Base-by-base conservation (phyloP, 345 rosid species). In the Euphorbia lathyris region DNA sequence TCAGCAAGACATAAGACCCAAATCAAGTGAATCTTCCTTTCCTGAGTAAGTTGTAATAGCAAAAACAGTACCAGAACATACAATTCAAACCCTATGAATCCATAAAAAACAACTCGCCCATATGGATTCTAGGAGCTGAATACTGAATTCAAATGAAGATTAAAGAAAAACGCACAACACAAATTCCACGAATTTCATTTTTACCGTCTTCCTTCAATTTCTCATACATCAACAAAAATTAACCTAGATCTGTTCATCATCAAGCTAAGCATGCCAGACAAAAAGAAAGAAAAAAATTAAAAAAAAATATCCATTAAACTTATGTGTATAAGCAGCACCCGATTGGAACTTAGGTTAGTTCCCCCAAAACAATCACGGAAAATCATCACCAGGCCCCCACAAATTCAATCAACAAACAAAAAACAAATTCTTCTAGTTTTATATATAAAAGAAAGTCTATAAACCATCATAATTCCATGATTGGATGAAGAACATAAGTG, bases 161-260 rank as follows among this genome's bases (percentile, higher is more conserved):
- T 40, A 9, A 26, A 38, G 6, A 34, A 0, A 1, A 32, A 14
- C 42, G 19, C 59, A 60, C 29, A 45, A 47, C 26, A 40, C 14
- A 58, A 48, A n/a, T 3, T 19, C 3, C n/a, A 11, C 25, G n/a
- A 59, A 16, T 25, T 62, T 57, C 9, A 23, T 7, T 43, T 45
- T 25, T 67, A 26, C 58, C 22, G 40, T n/a, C 42, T 9, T 59
- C 56, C 56, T 57, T 22, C n/a, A 13, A 27, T 23, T 67, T 58
- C 56, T 66, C 52, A 66, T 40, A 43, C 1, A 61, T 19, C 55
- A 76, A 72, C 53, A 45, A 72, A 68, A 23, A 67, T 27, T 14
- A 13, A 36, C 22, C 66, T 71, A 81, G 79, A 81, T 81, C 81
- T 66, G 38, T 40, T 30, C 20, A 47, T 22, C 66, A 53, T 79